Evolutionary conservation across 345 rosid genomes (phyloP).

Genomic region (Melaleuca quinquenervia): DNA sequence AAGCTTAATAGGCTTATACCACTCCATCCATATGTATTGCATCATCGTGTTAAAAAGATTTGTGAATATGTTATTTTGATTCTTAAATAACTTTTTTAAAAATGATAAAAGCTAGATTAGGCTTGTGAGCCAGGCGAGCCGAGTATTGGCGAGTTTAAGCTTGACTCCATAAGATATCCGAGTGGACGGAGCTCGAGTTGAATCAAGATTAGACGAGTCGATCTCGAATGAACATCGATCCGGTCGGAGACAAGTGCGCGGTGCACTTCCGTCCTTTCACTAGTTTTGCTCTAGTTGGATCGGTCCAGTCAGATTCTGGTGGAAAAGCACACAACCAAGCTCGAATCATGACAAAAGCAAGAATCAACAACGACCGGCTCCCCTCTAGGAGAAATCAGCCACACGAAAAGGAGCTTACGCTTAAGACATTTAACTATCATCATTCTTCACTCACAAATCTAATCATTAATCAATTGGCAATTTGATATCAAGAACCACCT

Average conservation of each 20-base stretch:
- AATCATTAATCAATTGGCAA: too few species aligned
- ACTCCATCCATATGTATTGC: neutral
- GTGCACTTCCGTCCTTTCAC: neutral
- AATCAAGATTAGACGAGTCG: neutral
- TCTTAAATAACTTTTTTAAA: neutral
- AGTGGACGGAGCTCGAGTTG: neutral
- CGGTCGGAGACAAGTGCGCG: neutral
- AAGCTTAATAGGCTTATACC: neutral
- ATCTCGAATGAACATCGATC: neutral
- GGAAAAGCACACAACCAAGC: neutral
- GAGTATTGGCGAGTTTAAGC: neutral
- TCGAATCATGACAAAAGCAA: neutral
- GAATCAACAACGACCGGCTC: neutral
- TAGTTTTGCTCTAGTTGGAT: neutral
- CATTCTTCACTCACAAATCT: too few species aligned
- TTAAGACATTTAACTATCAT: neutral
- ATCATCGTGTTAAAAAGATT: neutral
- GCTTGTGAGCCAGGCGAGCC: neutral
- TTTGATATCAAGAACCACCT: too few species aligned
- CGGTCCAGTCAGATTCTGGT: neutral
- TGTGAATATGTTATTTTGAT: too few species aligned
- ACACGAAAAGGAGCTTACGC: neutral
- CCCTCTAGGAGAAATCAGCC: neutral
- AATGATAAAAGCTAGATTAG: neutral
- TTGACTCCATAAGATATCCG: neutral